These are phyloP conservation scores for Penicillium hesseltinei DNA, from an alignment of 2,329 filamentous ascomycete species.

Conservation along the genomic window DNA sequence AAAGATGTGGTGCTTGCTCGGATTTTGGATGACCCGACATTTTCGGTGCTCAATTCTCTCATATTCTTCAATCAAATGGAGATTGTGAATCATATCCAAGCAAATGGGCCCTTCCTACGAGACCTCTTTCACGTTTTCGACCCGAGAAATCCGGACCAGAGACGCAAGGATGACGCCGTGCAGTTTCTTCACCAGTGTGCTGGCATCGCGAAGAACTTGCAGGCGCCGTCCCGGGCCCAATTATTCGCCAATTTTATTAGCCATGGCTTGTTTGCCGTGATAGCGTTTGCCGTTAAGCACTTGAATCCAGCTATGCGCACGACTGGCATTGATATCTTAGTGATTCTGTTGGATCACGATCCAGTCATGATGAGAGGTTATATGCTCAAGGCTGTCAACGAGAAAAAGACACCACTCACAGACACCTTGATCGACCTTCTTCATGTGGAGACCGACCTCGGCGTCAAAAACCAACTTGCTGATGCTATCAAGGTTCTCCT, in stretches of 20 bases:
- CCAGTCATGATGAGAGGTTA: constrained; percentile 90
- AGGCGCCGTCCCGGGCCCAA: constrained; percentile 73
- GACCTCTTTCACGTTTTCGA: constrained; percentile 87
- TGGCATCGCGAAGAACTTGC: constrained; percentile 88
- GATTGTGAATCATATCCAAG: constrained; percentile 91
- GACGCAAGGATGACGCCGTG: constrained; percentile 88
- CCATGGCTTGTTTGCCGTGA: constrained; percentile 82
- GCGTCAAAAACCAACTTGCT: constrained; percentile 91
- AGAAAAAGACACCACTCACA: constrained; percentile 80
- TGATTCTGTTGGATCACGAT: constrained; percentile 94
- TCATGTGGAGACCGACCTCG: constrained; percentile 85
- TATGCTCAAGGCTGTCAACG: constrained; percentile 86
- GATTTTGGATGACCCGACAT: constrained; percentile 95
- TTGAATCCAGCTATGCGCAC: constrained; percentile 80
- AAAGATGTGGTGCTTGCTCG: constrained; percentile 97
- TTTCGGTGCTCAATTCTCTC: constrained; percentile 92
- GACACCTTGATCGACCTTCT: constrained; percentile 91
- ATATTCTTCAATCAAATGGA: constrained; percentile 99
- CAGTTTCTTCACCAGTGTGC: constrained; percentile 97
- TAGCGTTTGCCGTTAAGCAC: constrained; percentile 87
- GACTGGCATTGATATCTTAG: constrained; percentile 88
- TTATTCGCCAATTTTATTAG: constrained; percentile 88
- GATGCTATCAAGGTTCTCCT: constrained; percentile 93
- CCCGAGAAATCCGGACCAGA: constrained; percentile 60
- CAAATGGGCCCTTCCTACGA: constrained; percentile 71